Conservation (phyloP, 148 eudicot genomes). For the Pharnaceum exiguum region DNA sequence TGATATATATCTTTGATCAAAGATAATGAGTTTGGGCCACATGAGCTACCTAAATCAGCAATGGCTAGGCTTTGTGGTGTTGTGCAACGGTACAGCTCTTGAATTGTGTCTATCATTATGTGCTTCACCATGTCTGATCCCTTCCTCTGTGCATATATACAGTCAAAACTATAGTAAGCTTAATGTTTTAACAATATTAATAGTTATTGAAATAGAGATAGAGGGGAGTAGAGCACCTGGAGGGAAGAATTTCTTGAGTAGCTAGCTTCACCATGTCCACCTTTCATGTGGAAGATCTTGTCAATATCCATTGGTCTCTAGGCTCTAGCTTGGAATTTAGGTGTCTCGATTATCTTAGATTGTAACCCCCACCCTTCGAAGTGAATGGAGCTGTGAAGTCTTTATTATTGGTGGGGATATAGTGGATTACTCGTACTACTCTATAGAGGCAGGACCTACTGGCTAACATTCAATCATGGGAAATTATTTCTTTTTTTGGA, state of each 20-base stretch:
- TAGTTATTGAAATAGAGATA: background rate
- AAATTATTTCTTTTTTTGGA: too few species aligned
- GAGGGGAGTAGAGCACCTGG: conserved; percentile 39
- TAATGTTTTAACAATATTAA: background rate
- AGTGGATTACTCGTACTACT: too few species aligned
- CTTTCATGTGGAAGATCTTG: conserved; percentile 63
- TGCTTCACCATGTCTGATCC: conserved; percentile 62
- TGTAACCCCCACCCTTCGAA: too few species aligned
- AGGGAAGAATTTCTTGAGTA: conserved; percentile 63
- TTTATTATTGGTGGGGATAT: too few species aligned
- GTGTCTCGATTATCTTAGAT: too few species aligned
- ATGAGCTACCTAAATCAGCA: conserved; percentile 81
- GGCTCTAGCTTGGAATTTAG: too few species aligned
- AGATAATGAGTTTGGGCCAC: conserved; percentile 60
- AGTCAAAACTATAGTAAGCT: background rate
- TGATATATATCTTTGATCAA: conserved; percentile 40
- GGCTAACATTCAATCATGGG: too few species aligned
- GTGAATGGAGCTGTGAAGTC: too few species aligned
- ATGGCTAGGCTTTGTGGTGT: conserved; percentile 48
- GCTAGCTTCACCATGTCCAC: conserved; percentile 64
- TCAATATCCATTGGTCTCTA: conserved; percentile 72
- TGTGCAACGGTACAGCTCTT: conserved; percentile 31
- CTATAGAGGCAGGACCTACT: too few species aligned
- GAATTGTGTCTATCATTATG: conserved; percentile 42
- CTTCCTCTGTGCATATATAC: conserved; percentile 36